Conservation (phyloP, 2,329 filamentous ascomycete species). For the Aspergillus flavus region DNA sequence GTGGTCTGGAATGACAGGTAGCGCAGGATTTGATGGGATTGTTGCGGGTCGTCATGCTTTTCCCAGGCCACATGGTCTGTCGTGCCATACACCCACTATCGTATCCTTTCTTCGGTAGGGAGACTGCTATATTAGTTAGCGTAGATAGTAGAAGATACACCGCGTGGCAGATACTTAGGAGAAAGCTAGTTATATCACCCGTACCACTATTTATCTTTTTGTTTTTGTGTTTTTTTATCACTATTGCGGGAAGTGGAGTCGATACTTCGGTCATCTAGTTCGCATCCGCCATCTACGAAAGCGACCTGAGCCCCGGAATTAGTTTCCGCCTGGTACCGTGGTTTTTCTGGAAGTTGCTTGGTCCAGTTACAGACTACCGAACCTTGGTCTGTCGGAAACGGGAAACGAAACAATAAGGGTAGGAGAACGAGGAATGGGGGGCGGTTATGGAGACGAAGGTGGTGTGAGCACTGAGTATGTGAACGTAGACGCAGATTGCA, state of each 20-base stretch:
- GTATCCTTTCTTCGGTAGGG: neutral
- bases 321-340: conserved; percentile 8
- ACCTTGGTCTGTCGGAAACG: neutral
- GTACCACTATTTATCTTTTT: neutral
- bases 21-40: neutral
- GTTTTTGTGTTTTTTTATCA: neutral
- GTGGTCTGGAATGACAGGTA: conserved; percentile 11
- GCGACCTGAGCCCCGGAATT: conserved; percentile 3
- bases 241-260: conserved; percentile 14
- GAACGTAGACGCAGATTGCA: neutral
- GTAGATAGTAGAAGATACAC: neutral
- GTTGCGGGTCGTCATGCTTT: conserved; percentile 11
- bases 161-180: neutral
- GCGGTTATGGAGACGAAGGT: neutral
- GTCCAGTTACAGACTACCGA: neutral
- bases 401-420: neutral
- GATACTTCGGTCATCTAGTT: conserved; percentile 2
- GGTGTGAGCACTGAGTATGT: neutral
- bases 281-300: neutral
- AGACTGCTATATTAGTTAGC: neutral
- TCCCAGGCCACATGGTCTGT: conserved; percentile 2
- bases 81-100: neutral
- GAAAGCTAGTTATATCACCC: neutral
- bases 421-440: neutral
- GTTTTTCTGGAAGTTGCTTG: neutral